Conservation (phyloP, 2,329 filamentous ascomycete genomes). For the Cercospora sp. region DNA sequence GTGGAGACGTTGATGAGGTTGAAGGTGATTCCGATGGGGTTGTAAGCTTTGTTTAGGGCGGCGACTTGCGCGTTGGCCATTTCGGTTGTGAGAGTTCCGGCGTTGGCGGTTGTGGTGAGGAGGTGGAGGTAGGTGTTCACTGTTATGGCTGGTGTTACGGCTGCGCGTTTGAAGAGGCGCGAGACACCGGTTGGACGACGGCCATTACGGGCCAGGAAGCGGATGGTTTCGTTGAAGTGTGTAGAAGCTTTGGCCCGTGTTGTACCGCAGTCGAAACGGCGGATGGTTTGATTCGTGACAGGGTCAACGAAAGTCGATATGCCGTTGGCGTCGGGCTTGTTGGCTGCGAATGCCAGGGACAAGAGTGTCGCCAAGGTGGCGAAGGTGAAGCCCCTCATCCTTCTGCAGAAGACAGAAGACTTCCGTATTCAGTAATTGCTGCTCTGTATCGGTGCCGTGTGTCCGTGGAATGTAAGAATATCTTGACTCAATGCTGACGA, state of each 20-base stretch:
- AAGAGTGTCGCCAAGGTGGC: conserved; percentile 27
- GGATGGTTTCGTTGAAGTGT: conserved; percentile 44
- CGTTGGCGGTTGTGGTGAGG: conserved; percentile 42
- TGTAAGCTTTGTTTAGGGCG: conserved; percentile 48
- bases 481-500: not conserved
- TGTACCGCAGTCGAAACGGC: conserved; percentile 49
- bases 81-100: conserved; percentile 43
- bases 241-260: conserved; percentile 40
- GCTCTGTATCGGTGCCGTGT: conserved; percentile 14
- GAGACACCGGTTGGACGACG: conserved; percentile 19
- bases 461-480: conserved; percentile 20
- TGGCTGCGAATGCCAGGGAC: conserved; percentile 20
- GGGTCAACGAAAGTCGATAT: conserved; percentile 32
- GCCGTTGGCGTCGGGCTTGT: conserved; percentile 3
- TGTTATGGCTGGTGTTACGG: conserved; percentile 36
- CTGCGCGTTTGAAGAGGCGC: conserved; percentile 31
- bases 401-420: conserved; percentile 15
- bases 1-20: conserved; percentile 52
- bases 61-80: conserved; percentile 45
- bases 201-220: conserved; percentile 37
- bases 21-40: conserved; percentile 55
- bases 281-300: conserved; percentile 32
- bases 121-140: conserved; percentile 51
- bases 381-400: conserved; percentile 29
- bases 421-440: conserved; percentile 24